Evolutionary conservation across 306 rosid genomes (phyloP), one percentile per base, ranked within the genome.

Genomic region (Quercus gilva): DNA sequence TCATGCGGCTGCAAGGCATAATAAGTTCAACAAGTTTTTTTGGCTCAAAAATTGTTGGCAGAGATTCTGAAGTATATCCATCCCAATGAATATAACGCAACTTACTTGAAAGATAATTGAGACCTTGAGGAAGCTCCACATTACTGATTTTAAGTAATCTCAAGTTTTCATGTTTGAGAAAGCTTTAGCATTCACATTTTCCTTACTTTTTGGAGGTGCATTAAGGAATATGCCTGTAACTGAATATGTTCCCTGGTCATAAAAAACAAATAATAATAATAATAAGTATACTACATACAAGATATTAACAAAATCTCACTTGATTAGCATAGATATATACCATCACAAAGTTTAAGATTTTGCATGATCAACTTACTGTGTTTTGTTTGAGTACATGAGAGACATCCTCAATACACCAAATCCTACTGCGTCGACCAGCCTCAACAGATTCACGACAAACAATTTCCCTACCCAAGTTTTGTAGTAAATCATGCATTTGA

Each of bases 181-280:
- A 1, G 49, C 82, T 4, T 43, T 2, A 13, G 82, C 58, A 25
- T 33, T 69, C 70, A 84, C 23, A 23, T 55, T 5, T 29, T 72
- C 0, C 33, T 69, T 14, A 13, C 58, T 18, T 18, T n/a, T 41
- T 74, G n/a, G 5, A 3, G 78, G 28, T 19, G 68, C 8, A 52
- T 81, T 57, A 3, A 78, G 29, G 20, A 21, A n/a, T 55, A 87
- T 35, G 75, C 86, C 64, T 76, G 72, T 45, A 25, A 81, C 53
- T 23, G 23, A 53, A 64, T 76, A 13, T 55, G 67, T 81, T 17
- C 84, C 90, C 90, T 87, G 65, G 3, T 15, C 33, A 55, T 18
- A 17, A 55, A 55, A 11, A 26, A 4, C 6, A 55, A 35, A 33
- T 25, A 4, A 4, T 13, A 6, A 11, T 15, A 15, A 17, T 11